These are phyloP conservation scores for Zasmidium angulare DNA, from an alignment of 2,329 filamentous ascomycete species.

Conservation along the genomic window DNA sequence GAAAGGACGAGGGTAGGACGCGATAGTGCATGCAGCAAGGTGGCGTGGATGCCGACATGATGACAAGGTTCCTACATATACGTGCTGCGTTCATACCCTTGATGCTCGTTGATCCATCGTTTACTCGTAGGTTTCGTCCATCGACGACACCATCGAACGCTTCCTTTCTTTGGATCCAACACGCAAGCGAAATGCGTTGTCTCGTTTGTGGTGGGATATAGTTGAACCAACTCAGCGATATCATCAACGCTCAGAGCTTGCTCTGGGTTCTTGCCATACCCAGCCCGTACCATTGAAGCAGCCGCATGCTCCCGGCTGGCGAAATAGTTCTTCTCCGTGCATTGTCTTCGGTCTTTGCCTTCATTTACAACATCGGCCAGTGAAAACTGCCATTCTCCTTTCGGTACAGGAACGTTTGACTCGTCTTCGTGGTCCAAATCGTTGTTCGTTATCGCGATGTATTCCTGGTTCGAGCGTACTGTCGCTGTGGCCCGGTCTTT, in stretches of 20 bases:
- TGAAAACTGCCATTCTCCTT: constrained; percentile 5
- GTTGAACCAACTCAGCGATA: constrained; percentile 50
- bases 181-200: constrained; percentile 59
- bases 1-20: too few species aligned
- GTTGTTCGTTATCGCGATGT: constrained; percentile 60
- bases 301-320: background rate
- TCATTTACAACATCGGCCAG: constrained; percentile 35
- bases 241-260: constrained; percentile 36
- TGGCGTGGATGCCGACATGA: background rate
- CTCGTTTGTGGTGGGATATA: constrained; percentile 57
- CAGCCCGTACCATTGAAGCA: background rate
- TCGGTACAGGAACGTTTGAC: constrained; percentile 16
- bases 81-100: background rate
- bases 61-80: background rate
- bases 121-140: constrained; percentile 22
- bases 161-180: constrained; percentile 51
- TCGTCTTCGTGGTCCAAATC: constrained; percentile 39
- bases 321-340: constrained; percentile 33
- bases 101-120: constrained; percentile 23
- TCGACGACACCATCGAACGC: constrained; percentile 20
- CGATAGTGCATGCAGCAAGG: background rate
- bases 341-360: constrained; percentile 35
- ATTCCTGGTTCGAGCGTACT: constrained; percentile 47
- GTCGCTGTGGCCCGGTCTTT: constrained; percentile 54
- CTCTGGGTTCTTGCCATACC: constrained; percentile 21